Evolutionary conservation across 768 basidiomycete genomes (phyloP), one percentile per base, ranked within the genome.

Genomic region (Suillus paluster): DNA sequence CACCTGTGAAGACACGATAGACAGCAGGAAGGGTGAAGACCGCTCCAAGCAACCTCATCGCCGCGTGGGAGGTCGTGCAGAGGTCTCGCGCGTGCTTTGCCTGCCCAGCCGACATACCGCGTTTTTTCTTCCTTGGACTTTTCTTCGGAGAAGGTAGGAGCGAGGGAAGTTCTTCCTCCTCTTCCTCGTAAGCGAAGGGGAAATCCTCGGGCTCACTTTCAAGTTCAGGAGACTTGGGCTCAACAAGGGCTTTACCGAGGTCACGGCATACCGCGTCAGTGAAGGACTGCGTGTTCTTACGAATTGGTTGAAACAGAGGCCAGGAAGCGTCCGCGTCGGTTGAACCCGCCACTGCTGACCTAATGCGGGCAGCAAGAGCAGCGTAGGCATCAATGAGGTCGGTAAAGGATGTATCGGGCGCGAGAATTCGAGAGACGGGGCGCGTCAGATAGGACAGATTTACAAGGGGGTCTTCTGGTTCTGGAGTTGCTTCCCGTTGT

Each of bases 61-160:
- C 91, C 2, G 86, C 83, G 68, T 92, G 91, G 41, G 82, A 84
- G 5, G 86, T 86, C 2, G 88, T 89, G 71, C 87, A 91, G 21
- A 94, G 77, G 73, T 95, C 93, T 25, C 93, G 82, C 7, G 91
- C 91, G 67, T 86, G 85, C 68, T 90, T 93, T 57, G 87, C 87
- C 72, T 92, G 89, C 62, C 89, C 88, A 48, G 86, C 93, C 0
- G 84, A 84, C 85, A 92, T 85, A 5, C 93, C 91, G 60, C 79
- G 82, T 69, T 83, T 85, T 74, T 83, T 89, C 74, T 81, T 84
- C 61, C 63, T 74, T 8, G 92, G 91, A 63, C 86, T 92, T 57
- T 79, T 81, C 69, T 83, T 81, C 3, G 91, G 92, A 17, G 90
- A 92, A 8, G 90, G 92, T 21, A 91, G 77, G 62, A 77, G 61